A percentile compares a stretch with the other conserved stretches of the same genome.
These are phyloP conservation scores for Alternaria dauci DNA, from an alignment of 2,329 filamentous ascomycete genomes.

Conservation along the genomic window DNA sequence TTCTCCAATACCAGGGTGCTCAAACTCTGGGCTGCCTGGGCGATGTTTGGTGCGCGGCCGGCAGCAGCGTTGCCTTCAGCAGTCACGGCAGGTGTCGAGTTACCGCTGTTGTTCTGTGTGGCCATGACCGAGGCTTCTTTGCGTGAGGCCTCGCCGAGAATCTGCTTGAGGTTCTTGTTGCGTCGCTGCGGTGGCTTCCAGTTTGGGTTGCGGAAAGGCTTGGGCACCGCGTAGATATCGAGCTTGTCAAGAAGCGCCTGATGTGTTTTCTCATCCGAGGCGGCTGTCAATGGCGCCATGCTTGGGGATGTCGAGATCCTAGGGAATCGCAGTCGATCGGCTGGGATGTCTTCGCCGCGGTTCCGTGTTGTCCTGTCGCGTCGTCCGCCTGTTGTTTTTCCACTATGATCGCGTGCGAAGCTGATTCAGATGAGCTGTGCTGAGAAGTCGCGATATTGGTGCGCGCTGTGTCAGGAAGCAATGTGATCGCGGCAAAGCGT, in stretches of 20 bases:
- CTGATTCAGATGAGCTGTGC: background rate
- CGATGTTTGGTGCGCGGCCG: constrained; percentile 76
- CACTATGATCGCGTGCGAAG: background rate
- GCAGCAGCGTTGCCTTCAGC: constrained; percentile 56
- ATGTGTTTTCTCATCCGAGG: constrained; percentile 79
- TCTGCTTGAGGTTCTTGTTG: constrained; percentile 99
- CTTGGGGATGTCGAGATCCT: constrained; percentile 4
- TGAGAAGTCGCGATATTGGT: background rate
- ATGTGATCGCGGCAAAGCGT: constrained; percentile 1
- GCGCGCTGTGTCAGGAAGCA: background rate
- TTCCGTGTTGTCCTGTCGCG: constrained; percentile 8
- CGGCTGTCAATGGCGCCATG: constrained; percentile 70
- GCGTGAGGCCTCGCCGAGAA: constrained; percentile 85
- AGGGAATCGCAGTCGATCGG: background rate
- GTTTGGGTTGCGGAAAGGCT: constrained; percentile 86
- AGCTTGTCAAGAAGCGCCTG: constrained; percentile 87
- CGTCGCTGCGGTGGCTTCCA: constrained; percentile 95
- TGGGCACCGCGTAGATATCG: constrained; percentile 85
- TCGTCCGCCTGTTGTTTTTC: background rate
- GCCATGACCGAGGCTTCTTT: constrained; percentile 89
- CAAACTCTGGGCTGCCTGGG: constrained; percentile 86
- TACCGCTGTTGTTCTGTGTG: constrained; percentile 82
- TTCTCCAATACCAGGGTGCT: constrained; percentile 90
- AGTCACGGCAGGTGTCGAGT: constrained; percentile 67
- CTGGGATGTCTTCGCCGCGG: background rate